Evolutionary conservation across 495 filamentous ascomycete genomes (phyloP).

Genomic region (Penicillium antarcticum): DNA sequence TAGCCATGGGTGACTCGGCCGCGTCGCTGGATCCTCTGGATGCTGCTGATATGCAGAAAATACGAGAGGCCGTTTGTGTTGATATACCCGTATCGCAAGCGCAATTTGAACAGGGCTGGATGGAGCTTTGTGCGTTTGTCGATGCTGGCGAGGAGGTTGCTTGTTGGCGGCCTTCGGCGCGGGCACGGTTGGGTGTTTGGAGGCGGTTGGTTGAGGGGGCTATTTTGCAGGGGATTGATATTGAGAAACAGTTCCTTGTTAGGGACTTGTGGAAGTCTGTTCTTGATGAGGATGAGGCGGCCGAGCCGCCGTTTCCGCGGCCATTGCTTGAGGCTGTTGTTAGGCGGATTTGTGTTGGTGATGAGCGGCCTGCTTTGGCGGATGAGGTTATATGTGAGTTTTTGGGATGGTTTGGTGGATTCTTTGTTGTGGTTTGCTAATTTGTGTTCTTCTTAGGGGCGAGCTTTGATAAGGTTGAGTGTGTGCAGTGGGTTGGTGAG

Average conservation of each 20-base stretch:
- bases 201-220: constrained; percentile 44
- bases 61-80: constrained; percentile 28
- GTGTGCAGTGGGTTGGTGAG: constrained; percentile 49
- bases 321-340: constrained; percentile 43
- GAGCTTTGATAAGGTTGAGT: constrained; percentile 43
- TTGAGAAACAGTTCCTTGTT: constrained; percentile 46
- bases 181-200: constrained; percentile 42
- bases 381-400: constrained; percentile 40
- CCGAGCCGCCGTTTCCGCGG: constrained; percentile 33
- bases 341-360: constrained; percentile 30
- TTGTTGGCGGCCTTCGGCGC: constrained; percentile 43
- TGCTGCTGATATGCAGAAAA: background rate
- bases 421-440: constrained; percentile 1
- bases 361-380: constrained; percentile 17
- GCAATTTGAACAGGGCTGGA: constrained; percentile 48
- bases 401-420: background rate
- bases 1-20: constrained; percentile 11
- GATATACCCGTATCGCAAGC: constrained; percentile 44
- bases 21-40: background rate
- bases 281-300: constrained; percentile 38
- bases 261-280: constrained; percentile 46
- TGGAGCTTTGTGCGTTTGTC: constrained; percentile 48
- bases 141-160: constrained; percentile 12
- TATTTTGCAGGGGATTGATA: constrained; percentile 41
- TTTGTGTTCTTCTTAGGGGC: constrained; percentile 30